Evolutionary conservation across 164 flowering plant species (phyloP), one percentile per base, ranked within the genome.

Genomic region (Aristolochia californica): DNA sequence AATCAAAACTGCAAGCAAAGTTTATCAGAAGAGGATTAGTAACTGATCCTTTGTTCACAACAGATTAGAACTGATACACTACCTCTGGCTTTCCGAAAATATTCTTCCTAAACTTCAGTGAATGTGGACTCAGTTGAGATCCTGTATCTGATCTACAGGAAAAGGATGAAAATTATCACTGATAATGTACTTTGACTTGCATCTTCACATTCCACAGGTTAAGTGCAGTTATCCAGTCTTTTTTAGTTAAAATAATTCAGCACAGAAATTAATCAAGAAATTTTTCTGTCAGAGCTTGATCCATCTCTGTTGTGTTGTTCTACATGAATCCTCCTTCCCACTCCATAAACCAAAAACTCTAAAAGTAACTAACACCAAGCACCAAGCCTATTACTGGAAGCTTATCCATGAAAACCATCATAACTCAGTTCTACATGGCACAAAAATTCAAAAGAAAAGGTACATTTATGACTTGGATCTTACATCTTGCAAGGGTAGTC

Each of bases 11-110:
- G 13, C 55, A 7, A n/a, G 26, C 25, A 24, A 26, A 47, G 44
- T 54, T 44, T 4, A 38, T 7, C 5, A 26, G 24, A 22, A 57
- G 8, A 40, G 48, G 45, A 15, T 21, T 9, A 47, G 43, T 45
- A 30, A 7, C 16, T 2, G 47, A 21, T 16, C 55, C 34, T 2
- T 8, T 63, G n/a, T 26, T 22, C 16, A 26, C 30, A 13, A 28
- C 43, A 26, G 28, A 28, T 27, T 45, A 21, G 43, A 40, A 25
- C 7, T 51, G 26, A 48, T 24, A 58, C 65, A 54, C 81, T 66
- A 88, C 98, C 88, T 93, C 94, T 55, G 99, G 99, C 66, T 93
- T 93, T 64, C 99, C 99, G 68, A 77, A 75, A 7, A 25, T 44
- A 65, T 83, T 93, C 81, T 80, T 93, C 71, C 64, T 72, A 61